Evolutionary conservation across 139 green algal species (phyloP).

Genomic region (Trebouxia sp.): DNA sequence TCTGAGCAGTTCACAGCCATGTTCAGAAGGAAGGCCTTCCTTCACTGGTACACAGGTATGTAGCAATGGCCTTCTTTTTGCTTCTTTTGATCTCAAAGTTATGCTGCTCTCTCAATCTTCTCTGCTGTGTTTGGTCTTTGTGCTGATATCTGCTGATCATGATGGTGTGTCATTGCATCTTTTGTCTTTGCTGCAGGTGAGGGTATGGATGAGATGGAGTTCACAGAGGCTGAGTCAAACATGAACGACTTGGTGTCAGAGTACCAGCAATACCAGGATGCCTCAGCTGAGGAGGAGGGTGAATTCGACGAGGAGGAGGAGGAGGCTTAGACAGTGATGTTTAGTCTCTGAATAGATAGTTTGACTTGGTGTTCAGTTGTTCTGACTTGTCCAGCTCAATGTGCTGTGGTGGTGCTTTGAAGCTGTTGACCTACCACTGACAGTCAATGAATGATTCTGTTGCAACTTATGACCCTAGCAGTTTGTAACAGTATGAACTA

Average conservation of each 20-base stretch:
- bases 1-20: constrained; percentile 99
- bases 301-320: constrained; percentile 79
- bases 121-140: background rate
- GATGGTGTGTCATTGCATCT: background rate
- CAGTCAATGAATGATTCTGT: constrained; percentile 2
- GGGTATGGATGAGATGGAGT: constrained; percentile 99
- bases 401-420: background rate
- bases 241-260: constrained; percentile 97
- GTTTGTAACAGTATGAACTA: no score
- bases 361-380: background rate
- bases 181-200: constrained; percentile 54
- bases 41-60: constrained; percentile 98
- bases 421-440: background rate
- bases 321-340: constrained; percentile 21
- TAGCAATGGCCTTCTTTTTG: no score
- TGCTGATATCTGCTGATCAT: no score
- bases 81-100: background rate
- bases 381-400: background rate
- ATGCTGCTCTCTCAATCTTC: background rate
- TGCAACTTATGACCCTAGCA: background rate
- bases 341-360: constrained; percentile 21
- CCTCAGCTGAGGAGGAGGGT: constrained; percentile 89
- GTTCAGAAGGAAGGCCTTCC: constrained; percentile 99
- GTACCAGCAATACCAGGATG: constrained; percentile 99
- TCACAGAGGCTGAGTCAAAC: constrained; percentile 98